Evolutionary conservation across 495 filamentous ascomycete genomes (phyloP).

Genomic region (Zalerion maritima): DNA sequence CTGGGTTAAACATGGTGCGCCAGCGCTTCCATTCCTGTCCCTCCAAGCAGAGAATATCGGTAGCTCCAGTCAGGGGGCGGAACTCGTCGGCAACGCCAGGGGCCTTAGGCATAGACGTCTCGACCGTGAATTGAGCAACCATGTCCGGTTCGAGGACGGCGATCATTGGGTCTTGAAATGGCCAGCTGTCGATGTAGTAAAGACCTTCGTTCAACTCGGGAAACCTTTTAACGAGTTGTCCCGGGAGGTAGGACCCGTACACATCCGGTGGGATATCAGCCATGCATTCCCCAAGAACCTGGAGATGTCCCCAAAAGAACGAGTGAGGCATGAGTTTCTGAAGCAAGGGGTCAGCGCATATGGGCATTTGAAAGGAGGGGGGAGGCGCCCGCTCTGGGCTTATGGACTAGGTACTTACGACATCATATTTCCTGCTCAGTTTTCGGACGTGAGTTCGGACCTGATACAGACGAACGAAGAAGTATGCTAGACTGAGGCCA

Average conservation of each 20-base stretch:
- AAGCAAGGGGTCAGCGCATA: neutral
- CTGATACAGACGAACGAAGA: slow-evolving; percentile 14
- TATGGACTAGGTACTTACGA: slow-evolving; percentile 8
- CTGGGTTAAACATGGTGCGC: slow-evolving; percentile 29
- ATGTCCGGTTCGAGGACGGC: slow-evolving; percentile 20
- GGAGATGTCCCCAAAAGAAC: slow-evolving; percentile 23
- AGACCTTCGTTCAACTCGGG: slow-evolving; percentile 15
- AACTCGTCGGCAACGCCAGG: slow-evolving; percentile 15
- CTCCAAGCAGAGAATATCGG: slow-evolving; percentile 21
- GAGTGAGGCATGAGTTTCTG: slow-evolving; percentile 21
- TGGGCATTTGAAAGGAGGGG: neutral
- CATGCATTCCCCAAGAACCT: slow-evolving; percentile 11
- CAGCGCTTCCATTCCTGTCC: slow-evolving; percentile 27
- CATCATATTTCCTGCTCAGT: slow-evolving; percentile 13
- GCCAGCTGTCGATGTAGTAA: slow-evolving; percentile 33
- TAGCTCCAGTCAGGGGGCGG: slow-evolving; percentile 14
- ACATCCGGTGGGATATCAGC: slow-evolving; percentile 11
- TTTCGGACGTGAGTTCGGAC: slow-evolving; percentile 13
- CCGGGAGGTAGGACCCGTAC: slow-evolving; percentile 8
- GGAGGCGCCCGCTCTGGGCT: neutral
- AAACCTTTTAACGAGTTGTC: slow-evolving; percentile 10
- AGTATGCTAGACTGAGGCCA: slow-evolving; percentile 9
- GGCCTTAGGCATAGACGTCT: slow-evolving; percentile 20
- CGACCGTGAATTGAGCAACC: slow-evolving; percentile 19
- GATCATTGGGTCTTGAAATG: slow-evolving; percentile 20